Conservation (phyloP, 1,284 basidiomycete species). For the Xerocomus minutiporus region DNA sequence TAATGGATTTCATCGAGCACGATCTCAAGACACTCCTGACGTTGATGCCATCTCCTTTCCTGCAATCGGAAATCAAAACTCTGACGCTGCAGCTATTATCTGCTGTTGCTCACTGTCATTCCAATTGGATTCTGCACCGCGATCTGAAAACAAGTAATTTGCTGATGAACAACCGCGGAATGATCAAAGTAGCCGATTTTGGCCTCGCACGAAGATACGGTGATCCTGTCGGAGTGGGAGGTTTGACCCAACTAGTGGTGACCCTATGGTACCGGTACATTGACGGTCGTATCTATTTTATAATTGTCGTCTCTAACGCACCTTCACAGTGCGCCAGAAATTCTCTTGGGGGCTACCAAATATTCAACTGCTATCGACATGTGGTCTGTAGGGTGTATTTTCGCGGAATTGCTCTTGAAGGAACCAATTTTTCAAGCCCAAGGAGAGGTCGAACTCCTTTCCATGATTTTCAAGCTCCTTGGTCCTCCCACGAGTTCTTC, state of each 20-base stretch:
- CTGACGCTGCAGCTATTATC: constrained; percentile 92
- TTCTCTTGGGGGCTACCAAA: constrained; percentile 86
- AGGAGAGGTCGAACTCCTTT: constrained; percentile 88
- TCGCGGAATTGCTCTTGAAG: constrained; percentile 90
- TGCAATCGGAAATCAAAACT: constrained; percentile 98
- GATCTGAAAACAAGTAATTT: constrained; percentile 98
- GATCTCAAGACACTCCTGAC: constrained; percentile 95
- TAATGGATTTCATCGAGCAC: constrained; percentile 99
- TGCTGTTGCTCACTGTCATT: constrained; percentile 88
- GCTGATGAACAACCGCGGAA: constrained; percentile 97
- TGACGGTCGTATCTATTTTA: constrained; percentile 5
- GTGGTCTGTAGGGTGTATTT: constrained; percentile 99
- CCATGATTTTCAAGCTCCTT: constrained; percentile 89
- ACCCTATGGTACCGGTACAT: constrained; percentile 97
- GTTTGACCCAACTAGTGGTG: constrained; percentile 96
- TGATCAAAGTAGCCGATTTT: constrained; percentile 98
- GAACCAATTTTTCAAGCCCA: constrained; percentile 96
- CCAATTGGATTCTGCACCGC: constrained; percentile 96
- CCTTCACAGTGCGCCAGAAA: constrained; percentile 80
- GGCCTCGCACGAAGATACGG: constrained; percentile 94
- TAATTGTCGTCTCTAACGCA: constrained; percentile 8
- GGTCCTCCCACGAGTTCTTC: constrained; percentile 81
- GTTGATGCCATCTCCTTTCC: constrained; percentile 90
- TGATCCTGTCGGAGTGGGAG: constrained; percentile 87
- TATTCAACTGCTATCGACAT: constrained; percentile 97